A percentile compares a stretch with the other conserved stretches of the same genome.
Evolutionary conservation across 2,329 filamentous ascomycete species (phyloP).

Genomic region (Scopulariopsis brevicaulis): DNA sequence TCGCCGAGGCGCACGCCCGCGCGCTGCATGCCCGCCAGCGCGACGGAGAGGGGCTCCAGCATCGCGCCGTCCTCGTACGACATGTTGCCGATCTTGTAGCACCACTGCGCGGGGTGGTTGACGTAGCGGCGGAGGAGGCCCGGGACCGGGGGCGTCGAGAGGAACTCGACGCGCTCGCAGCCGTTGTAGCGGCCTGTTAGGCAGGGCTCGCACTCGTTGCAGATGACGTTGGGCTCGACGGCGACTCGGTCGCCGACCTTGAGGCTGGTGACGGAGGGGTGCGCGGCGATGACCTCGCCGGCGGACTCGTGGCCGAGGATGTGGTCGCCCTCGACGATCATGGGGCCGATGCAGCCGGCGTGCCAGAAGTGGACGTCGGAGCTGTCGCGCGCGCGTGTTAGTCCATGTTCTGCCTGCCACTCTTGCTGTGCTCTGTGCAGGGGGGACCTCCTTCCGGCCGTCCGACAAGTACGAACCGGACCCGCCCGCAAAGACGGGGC

Average conservation of each 20-base stretch:
- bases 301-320: constrained; percentile 93
- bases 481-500: no score
- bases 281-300: constrained; percentile 70
- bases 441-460: no score
- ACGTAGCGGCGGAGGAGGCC: constrained; percentile 86
- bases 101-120: constrained; percentile 90
- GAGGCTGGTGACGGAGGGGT: constrained; percentile 67
- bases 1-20: constrained; percentile 75
- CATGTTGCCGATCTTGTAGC: constrained; percentile 91
- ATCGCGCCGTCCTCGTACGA: constrained; percentile 84
- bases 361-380: constrained; percentile 98
- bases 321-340: constrained; percentile 82
- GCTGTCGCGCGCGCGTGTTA: constrained; percentile 27
- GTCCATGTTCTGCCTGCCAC: neutral
- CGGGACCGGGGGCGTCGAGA: constrained; percentile 81
- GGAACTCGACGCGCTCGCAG: constrained; percentile 74
- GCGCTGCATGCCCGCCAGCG: constrained; percentile 77
- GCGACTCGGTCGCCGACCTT: constrained; percentile 84
- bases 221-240: constrained; percentile 89
- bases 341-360: constrained; percentile 86
- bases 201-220: constrained; percentile 81
- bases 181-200: constrained; percentile 91
- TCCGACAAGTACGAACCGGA: no score
- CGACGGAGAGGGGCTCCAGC: constrained; percentile 82
- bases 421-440: no score